Evolutionary conservation across 2,329 filamentous ascomycete genomes (phyloP), one percentile per base, ranked within the genome.

Genomic region (Cladophialophora immunda): DNA sequence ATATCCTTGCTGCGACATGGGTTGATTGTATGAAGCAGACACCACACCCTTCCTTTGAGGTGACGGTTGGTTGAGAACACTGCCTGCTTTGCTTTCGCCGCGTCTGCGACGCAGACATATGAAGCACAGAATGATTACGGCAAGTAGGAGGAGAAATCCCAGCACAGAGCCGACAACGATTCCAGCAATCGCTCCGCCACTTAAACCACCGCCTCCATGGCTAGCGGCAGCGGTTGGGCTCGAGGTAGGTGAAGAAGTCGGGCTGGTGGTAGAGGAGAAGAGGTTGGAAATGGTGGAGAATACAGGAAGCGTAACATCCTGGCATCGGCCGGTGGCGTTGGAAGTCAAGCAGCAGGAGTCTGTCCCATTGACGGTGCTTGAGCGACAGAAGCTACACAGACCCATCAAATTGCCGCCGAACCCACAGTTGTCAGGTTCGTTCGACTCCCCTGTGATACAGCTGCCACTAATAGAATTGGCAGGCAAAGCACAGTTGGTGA

Each of bases 301-400:
- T 0, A 88, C 87, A 0, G 95, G 95, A 6, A 99, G 82, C 29
- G 86, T 83, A n/a, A 99, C 91, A 58, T 87, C 87, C 58, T 86
- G 81, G 78, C 95, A 99, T 70, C 89, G 87, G 29, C 81, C 81
- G 66, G 92, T 86, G n/a, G 90, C 89, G 68, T 93, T 85, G 4
- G 94, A 89, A 73, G 89, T 93, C 75, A 93, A 90, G 79, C 95
- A 99, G 82, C 95, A 99, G 3, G 94, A 96, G 78, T 98, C 94
- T 58, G 94, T 98, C 9, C 93, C 91, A 79, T 98, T 98, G 69
- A 90, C 87, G 30, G 94, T 93, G 73, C 92, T 94, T 6, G 89
- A 84, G 50, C 87, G 86, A 78, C 95, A 99, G 78, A 95, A 97
- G 4, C 90, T 88, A 81, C 95, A 99, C 38, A 99, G 84, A 2